Percentiles rank a stretch among this genome's conserved stretches.
Evolutionary conservation across 768 basidiomycete genomes (phyloP).

Genomic region (Pisolithus sp.): DNA sequence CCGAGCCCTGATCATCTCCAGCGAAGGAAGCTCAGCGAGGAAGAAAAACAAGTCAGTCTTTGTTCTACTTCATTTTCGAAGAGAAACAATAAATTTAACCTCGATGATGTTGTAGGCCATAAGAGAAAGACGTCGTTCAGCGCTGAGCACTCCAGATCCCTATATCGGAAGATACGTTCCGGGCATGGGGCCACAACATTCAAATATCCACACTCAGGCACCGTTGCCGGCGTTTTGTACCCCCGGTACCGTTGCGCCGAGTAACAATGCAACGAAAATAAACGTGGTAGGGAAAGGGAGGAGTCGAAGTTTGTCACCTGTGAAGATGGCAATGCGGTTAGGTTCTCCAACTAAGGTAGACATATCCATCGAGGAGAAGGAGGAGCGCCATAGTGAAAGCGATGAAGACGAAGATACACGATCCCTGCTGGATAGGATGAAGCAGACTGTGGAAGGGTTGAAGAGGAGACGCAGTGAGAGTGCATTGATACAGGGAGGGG

Average conservation of each 20-base stretch:
- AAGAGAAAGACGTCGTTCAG: conserved; percentile 55
- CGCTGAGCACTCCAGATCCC: conserved; percentile 39
- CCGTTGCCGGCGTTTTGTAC: not conserved
- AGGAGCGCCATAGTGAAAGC: conserved; percentile 9
- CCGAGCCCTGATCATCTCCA: too few relatives aligned
- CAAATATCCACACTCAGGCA: conserved; percentile 15
- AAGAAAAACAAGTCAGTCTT: conserved; percentile 10
- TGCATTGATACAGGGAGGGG: conserved; percentile 22
- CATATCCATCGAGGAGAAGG: conserved; percentile 5
- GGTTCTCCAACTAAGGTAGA: conserved; percentile 9
- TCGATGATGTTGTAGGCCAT: conserved; percentile 38
- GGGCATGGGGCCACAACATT: conserved; percentile 33
- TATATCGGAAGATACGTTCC: conserved; percentile 51
- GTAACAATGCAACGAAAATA: too few relatives aligned
- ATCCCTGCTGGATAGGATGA: conserved; percentile 31
- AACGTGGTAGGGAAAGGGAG: too few relatives aligned
- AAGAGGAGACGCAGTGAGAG: conserved; percentile 23
- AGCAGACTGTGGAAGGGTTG: conserved; percentile 31
- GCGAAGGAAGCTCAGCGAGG: conserved; percentile 7
- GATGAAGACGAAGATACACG: conserved; percentile 30
- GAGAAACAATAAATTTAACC: not conserved
- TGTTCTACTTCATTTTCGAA: not conserved
- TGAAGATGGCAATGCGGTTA: not conserved
- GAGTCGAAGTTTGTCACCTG: conserved; percentile 4
- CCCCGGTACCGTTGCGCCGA: too few relatives aligned